Base-by-base conservation (phyloP, 192 early-diverging fungal genomes). In the Pilobolus umbonatus region DNA sequence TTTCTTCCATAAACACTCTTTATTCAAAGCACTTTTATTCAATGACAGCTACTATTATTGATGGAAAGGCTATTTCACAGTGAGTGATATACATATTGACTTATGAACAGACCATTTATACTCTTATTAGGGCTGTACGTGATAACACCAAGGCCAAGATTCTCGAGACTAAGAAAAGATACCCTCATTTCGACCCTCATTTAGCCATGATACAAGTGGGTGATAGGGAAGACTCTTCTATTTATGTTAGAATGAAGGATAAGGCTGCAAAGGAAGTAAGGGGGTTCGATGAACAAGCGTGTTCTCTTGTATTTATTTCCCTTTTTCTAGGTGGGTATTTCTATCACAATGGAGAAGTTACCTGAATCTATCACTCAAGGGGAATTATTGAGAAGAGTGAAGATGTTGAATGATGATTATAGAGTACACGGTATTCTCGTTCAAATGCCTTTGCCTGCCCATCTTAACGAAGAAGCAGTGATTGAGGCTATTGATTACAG, bases 131-230 rank as follows among this genome's bases (percentile, higher is more conserved):
- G 61, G 68, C 80, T 32, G 84, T 95, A 52, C 90, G 88, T 38
- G 76, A 69, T 22, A 67, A 84, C 49, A 82, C 95, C 29, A 81
- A 86, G 50, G 44, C 52, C 14, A 84, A 88, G 49, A 85, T 98
- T 52, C 64, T 73, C 8, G 78, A 75, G 24, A 78, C 87, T 60
- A 78, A 84, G 57, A 68, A 51, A 25, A 64, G 69, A 38, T 76
- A 90, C 58, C 84, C 87, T 56, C 69, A 75, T 34, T 94, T 94
- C 64, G 70, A 68, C 32, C 94, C 96, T 25, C 88, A 90, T 44
- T 80, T 98, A 0, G 83, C 89, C 11, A 88, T 96, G 28, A 75
- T 98, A 28, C 93, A 99, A 76, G 90, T 99, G 15, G 97, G 97
- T 35, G 79, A 57, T 28, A 88, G 95, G 40, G 91, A 94, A 48